A percentile compares a stretch with the other conserved stretches of the same genome.
These are phyloP conservation scores for Penicillium vulpinum DNA, from an alignment of 2,329 filamentous ascomycete species.

Conservation along the genomic window DNA sequence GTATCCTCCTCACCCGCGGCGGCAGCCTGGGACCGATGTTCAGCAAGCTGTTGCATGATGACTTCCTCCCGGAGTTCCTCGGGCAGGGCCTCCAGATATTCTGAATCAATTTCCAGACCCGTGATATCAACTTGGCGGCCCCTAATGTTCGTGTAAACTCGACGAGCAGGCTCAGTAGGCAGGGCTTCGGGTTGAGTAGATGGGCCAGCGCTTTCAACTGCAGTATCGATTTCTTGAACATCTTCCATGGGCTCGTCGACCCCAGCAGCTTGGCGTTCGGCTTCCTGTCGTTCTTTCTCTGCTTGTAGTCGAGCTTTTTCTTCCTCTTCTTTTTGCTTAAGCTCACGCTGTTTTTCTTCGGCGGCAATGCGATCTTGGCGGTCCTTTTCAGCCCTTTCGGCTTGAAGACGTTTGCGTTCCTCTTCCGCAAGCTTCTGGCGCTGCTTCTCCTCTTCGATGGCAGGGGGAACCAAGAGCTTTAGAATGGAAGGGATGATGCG, in stretches of 20 bases:
- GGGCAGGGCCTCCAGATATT: constrained; percentile 94
- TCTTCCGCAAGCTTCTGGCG: constrained; percentile 61
- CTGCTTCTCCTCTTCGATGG: constrained; percentile 77
- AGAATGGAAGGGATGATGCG: constrained; percentile 69
- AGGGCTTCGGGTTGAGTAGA: constrained; percentile 47
- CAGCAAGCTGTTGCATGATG: constrained; percentile 83
- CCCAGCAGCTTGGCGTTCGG: constrained; percentile 34
- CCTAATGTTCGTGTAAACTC: constrained; percentile 79
- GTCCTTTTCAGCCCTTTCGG: constrained; percentile 61
- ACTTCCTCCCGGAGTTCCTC: constrained; percentile 97
- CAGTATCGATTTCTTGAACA: constrained; percentile 58
- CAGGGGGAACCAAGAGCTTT: constrained; percentile 74
- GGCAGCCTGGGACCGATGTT: constrained; percentile 75
- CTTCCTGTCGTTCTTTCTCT: constrained; percentile 63
- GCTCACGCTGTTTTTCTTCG: constrained; percentile 72
- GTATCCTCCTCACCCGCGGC: constrained; percentile 65
- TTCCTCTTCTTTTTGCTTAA: constrained; percentile 66
- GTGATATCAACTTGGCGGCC: constrained; percentile 92
- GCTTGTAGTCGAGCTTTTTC: constrained; percentile 62
- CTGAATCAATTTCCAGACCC: constrained; percentile 86
- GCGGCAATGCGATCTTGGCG: constrained; percentile 63
- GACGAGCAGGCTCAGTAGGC: constrained; percentile 52
- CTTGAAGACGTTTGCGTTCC: constrained; percentile 59
- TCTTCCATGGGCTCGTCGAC: constrained; percentile 71
- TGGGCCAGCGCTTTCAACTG: constrained; percentile 33